phyloP scores from a whole-genome alignment of 805 yeast species.

The Kurtzmaniella cleridarum region DNA sequence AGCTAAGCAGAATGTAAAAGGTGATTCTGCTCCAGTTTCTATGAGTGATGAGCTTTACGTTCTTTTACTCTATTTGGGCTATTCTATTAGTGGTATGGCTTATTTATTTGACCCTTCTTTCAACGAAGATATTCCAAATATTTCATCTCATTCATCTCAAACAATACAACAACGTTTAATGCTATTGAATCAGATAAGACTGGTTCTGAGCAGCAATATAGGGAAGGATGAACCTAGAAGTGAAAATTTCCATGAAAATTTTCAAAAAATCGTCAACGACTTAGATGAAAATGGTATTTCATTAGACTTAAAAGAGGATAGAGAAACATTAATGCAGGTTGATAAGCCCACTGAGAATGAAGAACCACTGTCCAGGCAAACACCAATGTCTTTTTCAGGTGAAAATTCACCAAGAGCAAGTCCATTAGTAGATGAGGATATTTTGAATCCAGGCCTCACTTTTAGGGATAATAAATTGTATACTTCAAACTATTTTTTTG shows the following conservation, averaged over 20 bases:
- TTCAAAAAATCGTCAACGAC: conserved; percentile 28
- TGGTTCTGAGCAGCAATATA: conserved; percentile 9
- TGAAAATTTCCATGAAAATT: conserved; percentile 27
- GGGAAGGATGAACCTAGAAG: conserved; percentile 18
- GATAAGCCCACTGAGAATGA: conserved; percentile 10
- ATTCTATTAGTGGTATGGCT: conserved; percentile 64
- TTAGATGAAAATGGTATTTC: conserved; percentile 17
- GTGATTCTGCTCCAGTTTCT: conserved; percentile 18
- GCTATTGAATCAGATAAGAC: conserved; percentile 27
- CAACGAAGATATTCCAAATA: conserved; percentile 40
- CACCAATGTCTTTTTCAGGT: conserved; percentile 6
- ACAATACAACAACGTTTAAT: conserved; percentile 30
- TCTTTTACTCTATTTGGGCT: conserved; percentile 52
- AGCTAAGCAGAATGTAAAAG: conserved; percentile 9
- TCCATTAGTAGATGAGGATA: conserved; percentile 39
- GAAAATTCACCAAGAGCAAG: conserved; percentile 37
- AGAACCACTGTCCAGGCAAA: conserved; percentile 3
- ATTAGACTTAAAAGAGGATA: conserved; percentile 12
- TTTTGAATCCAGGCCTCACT: conserved; percentile 49
- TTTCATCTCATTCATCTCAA: conserved; percentile 23
- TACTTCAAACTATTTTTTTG: conserved; percentile 62
- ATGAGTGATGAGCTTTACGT: conserved; percentile 50
- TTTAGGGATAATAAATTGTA: conserved; percentile 59
- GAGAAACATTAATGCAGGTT: conserved; percentile 21
- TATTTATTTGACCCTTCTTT: conserved; percentile 69